A percentile compares a stretch with the other conserved stretches of the same genome.
phyloP scores from a whole-genome alignment of 2,329 filamentous ascomycete genomes.

The Sarocladium strictum region DNA sequence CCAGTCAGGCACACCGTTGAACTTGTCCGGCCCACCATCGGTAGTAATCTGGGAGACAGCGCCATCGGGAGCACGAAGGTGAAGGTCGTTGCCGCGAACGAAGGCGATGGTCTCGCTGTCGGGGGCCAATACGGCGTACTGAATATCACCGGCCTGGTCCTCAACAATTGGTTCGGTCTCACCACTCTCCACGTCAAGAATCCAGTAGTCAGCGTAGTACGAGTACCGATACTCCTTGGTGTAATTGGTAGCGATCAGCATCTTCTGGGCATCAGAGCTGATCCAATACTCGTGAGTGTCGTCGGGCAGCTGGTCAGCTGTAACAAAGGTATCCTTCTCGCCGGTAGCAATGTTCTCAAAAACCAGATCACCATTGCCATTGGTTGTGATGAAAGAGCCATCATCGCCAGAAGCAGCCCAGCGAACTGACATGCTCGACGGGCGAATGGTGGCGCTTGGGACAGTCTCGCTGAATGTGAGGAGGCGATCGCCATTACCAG shows the following conservation, averaged over 20 bases:
- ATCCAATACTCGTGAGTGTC: slow-evolving; percentile 55
- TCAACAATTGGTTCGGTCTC: slow-evolving; percentile 47
- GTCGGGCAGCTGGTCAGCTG: slow-evolving; percentile 49
- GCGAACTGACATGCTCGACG: slow-evolving; percentile 40
- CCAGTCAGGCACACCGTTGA: slow-evolving; percentile 66
- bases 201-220: slow-evolving; percentile 60
- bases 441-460: slow-evolving; percentile 35
- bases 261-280: slow-evolving; percentile 49
- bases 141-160: slow-evolving; percentile 58
- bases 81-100: slow-evolving; percentile 61
- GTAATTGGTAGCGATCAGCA: slow-evolving; percentile 59
- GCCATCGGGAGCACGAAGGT: slow-evolving; percentile 35
- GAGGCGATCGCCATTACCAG: slow-evolving; percentile 48
- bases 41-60: slow-evolving; percentile 50
- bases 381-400: slow-evolving; percentile 53
- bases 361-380: slow-evolving; percentile 45
- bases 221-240: slow-evolving; percentile 65
- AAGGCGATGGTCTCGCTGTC: slow-evolving; percentile 56
- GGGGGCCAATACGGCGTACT: slow-evolving; percentile 59
- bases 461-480: slow-evolving; percentile 57
- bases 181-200: slow-evolving; percentile 56
- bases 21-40: slow-evolving; percentile 55
- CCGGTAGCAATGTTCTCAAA: slow-evolving; percentile 57
- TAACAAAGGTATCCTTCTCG: slow-evolving; percentile 49
- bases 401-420: slow-evolving; percentile 56